Conservation (phyloP, 768 basidiomycete species). For the Amanita pallidorosea region DNA sequence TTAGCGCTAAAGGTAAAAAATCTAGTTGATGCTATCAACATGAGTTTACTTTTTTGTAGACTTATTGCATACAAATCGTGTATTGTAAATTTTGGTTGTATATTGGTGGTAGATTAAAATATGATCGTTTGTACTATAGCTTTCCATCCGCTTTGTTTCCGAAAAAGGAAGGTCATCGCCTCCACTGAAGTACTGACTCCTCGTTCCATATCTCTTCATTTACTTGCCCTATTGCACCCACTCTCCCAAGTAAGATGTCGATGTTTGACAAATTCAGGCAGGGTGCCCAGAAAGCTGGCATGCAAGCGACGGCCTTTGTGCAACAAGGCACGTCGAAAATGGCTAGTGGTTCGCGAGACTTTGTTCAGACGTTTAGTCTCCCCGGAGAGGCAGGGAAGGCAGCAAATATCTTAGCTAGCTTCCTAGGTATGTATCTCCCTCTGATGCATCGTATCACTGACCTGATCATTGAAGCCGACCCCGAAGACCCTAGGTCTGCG, state of each 20-base stretch:
- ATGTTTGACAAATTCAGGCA: conserved; percentile 72
- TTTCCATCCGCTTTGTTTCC: neutral
- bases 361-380: conserved; percentile 78
- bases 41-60: neutral
- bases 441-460: neutral
- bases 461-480: conserved; percentile 58
- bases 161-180: neutral
- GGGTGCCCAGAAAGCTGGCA: conserved; percentile 73
- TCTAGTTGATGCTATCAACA: neutral
- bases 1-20: neutral
- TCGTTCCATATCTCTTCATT: neutral
- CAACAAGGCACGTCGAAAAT: conserved; percentile 58
- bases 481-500: conserved; percentile 77
- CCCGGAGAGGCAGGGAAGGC: conserved; percentile 94
- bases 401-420: conserved; percentile 81
- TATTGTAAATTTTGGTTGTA: neutral
- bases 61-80: neutral
- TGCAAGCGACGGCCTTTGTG: conserved; percentile 70
- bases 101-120: neutral
- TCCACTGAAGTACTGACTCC: no score
- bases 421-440: conserved; percentile 55
- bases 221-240: neutral
- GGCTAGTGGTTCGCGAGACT: conserved; percentile 64
- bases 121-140: neutral
- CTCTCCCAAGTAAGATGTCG: conserved; percentile 21